Conservation (phyloP, 2,329 filamentous ascomycete genomes). For the Fusarium sp. region DNA sequence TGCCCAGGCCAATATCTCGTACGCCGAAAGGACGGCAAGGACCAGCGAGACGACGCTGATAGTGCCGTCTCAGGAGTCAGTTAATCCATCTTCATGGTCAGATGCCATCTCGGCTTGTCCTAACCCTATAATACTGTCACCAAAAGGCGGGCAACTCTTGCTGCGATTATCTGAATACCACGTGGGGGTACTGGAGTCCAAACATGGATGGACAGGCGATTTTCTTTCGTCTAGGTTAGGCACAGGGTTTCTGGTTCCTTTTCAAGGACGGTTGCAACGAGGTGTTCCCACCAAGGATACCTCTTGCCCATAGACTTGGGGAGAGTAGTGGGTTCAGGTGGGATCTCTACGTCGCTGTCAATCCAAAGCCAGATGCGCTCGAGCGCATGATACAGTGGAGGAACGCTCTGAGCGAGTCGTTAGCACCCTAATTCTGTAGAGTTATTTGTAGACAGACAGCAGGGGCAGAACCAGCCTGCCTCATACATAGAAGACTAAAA, state of each 20-base stretch:
- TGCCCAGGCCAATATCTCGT: constrained; percentile 57
- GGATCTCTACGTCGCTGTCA: constrained; percentile 45
- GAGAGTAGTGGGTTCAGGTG: constrained; percentile 27
- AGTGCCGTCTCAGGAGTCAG: constrained; percentile 56
- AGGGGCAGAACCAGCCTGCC: constrained; percentile 46
- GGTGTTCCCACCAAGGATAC: constrained; percentile 58
- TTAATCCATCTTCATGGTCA: constrained; percentile 26
- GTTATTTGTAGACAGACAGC: constrained; percentile 32
- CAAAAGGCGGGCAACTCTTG: constrained; percentile 49
- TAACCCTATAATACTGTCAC: constrained; percentile 39
- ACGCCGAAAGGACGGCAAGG: constrained; percentile 49
- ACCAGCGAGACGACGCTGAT: constrained; percentile 55
- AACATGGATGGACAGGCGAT: constrained; percentile 35
- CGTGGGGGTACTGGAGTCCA: constrained; percentile 20
- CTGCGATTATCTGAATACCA: constrained; percentile 43
- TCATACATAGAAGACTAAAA: constrained; percentile 22
- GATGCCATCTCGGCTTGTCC: constrained; percentile 29
- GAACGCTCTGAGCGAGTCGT: constrained; percentile 55
- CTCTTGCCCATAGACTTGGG: constrained; percentile 50
- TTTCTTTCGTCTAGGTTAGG: constrained; percentile 53
- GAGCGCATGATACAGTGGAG: constrained; percentile 55
- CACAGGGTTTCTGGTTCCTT: constrained; percentile 56
- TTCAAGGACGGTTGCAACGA: constrained; percentile 53
- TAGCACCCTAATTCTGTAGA: constrained; percentile 44
- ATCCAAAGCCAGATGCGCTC: constrained; percentile 57